Evolutionary conservation across 768 basidiomycete species (phyloP), one percentile per base, ranked within the genome.

Genomic region (Lanmaoa pseudosensibilis): DNA sequence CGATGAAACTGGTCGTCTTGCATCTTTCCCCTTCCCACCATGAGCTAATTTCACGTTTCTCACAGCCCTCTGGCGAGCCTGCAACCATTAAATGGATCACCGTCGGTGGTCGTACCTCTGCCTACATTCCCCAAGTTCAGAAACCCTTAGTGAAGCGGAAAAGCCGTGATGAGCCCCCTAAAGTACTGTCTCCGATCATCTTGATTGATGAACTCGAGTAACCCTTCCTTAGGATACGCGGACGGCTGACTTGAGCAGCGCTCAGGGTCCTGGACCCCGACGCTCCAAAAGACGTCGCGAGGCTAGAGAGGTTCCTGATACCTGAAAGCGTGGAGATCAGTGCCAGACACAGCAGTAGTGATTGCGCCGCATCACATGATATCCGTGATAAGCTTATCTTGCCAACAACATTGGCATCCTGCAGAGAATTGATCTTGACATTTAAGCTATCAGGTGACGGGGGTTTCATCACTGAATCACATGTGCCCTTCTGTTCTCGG

Each of bases 71-170:
- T 52, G 90, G 89, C 6, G 73, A 78, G 54, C 79, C 78, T n/a
- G 90, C 87, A 1, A 88, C 86, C 9, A 83, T 92, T 54, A 82
- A 81, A 63, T 92, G 85, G 81, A 68, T 87, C 52, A 88, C 84
- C 5, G 86, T 92, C 9, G 88, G 87, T 18, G 88, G 90, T 4
- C 78, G 89, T 16, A 91, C 90, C 9, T 88, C 88, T 4, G 90
- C 90, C 15, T 86, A 79, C 61, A 84, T 91, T 9, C 65, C 67
- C 13, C 83, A 90, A 69, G 72, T 90, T 11, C 90, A 90, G 67
- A 64, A 67, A 30, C 65, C 74, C 16, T 55, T 72, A 27, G 19
- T 51, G 30, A 59, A 54, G 27, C 54, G 34, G 9, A 55, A 40
- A 25, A 43, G 1, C 12, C 30, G 30, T 25, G 34, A 51, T n/a